Base-by-base conservation (phyloP, 2,329 filamentous ascomycete species). In the Rhytidhysteron rufulum region DNA sequence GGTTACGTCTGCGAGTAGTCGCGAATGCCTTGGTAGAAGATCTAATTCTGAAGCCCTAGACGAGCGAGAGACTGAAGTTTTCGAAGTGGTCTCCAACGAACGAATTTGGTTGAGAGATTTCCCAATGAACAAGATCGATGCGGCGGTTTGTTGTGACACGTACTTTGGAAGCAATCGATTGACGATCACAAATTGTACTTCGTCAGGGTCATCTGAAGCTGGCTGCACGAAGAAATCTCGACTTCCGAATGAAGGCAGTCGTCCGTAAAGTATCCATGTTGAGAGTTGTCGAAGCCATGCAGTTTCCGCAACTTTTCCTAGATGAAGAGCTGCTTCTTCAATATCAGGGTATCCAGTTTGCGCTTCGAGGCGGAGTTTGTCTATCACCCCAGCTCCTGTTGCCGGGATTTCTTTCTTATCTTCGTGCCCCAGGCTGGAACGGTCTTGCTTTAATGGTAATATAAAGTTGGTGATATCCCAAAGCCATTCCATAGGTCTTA, bases 271-370 rank as follows among this genome's bases (percentile, higher is more conserved):
- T 7, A 97, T 76, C 91, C 91, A 98, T 19, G 86, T 86, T 4
- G 88, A 86, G 9, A 94, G 75, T 58, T 95, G 89, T 62, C 88
- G 86, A 57, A 97, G 71, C 93, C 93, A 98, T 7, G 90, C 86
- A 21, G 80, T 85, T 68, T 98, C 91, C 0, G 89, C 90, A 17
- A 88, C 73, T 11, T 73, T 78, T n/a, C 88, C 77, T 25, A 97
- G 70, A 43, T 83, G 80, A 47, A 81, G 69, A 0, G 88, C 85
- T 29, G 86, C 83, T 42, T 82, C 79, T 58, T 91, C 88, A 40
- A 98, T 81, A 56, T 96, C 89, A 6, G 80, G 73, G 63, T 94
- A 97, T 11, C 93, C 93, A 5, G 91, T 97, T 61, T 88, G 85
- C 40, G 88, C 73, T 65, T 91, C 86, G 11, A 72, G 69, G 22